Evolutionary conservation across 1,284 basidiomycete genomes (phyloP).

Genomic region (Xerocomus minutiporus): DNA sequence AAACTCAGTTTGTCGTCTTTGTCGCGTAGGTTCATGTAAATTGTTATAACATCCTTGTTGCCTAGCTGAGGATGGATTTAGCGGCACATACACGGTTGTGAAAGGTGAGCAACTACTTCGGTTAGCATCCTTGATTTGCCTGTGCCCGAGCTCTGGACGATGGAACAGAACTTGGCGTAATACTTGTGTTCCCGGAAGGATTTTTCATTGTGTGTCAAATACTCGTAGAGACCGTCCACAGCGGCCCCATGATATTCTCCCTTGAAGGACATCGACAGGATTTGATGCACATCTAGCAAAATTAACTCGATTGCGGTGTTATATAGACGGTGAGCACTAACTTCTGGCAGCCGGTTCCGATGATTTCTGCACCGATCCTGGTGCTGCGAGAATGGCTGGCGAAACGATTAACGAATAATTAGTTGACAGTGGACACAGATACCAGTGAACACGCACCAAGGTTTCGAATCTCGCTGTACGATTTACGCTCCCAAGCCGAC

Average conservation of each 20-base stretch:
- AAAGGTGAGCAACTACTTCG: too few species aligned
- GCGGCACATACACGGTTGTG: too few species aligned
- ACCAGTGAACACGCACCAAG: neutral
- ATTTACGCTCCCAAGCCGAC: neutral
- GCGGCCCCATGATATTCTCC: neutral
- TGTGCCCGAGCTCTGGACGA: too few species aligned
- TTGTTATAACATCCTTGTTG: slow-evolving; percentile 9
- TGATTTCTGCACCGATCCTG: too few species aligned
- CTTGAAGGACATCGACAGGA: neutral
- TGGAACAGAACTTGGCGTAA: too few species aligned
- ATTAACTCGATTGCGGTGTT: too few species aligned
- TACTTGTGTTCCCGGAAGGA: too few species aligned
- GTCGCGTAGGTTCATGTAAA: slow-evolving; percentile 20
- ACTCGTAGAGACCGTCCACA: neutral
- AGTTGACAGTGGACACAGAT: neutral
- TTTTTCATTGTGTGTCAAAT: neutral
- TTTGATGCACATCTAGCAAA: neutral
- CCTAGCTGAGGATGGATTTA: slow-evolving; percentile 7
- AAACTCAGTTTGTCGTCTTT: neutral
- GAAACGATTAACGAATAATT: too few species aligned
- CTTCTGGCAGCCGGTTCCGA: too few species aligned
- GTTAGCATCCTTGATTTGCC: too few species aligned
- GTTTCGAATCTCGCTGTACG: neutral
- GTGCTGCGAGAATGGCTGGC: neutral
- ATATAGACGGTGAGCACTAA: too few species aligned